Evolutionary conservation across 2,329 filamentous ascomycete genomes (phyloP).

Genomic region (Clonostachys chloroleuca): DNA sequence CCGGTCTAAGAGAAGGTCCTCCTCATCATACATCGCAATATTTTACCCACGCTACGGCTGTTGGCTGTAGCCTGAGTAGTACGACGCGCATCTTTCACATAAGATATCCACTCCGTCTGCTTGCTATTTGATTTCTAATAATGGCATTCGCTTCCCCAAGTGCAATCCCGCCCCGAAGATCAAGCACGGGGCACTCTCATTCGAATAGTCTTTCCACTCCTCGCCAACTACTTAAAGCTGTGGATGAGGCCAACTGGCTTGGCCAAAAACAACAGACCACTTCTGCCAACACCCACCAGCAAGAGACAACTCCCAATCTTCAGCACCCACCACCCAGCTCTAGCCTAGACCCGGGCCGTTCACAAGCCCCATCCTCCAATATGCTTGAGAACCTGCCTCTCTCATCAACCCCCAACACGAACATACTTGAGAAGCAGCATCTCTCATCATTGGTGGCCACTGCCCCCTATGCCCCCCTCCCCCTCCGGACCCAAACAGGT

Average conservation of each 20-base stretch:
- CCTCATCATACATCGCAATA: no score
- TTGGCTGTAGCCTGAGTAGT: no score
- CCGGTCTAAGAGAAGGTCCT: no score
- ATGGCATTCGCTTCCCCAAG: constrained; percentile 38
- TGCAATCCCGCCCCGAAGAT: constrained; percentile 69
- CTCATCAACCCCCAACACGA: background rate
- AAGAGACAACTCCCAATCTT: background rate
- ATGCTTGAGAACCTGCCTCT: background rate
- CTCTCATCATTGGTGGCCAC: constrained; percentile 26
- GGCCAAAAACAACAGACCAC: constrained; percentile 24
- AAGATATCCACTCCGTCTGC: no score
- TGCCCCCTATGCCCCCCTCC: constrained; percentile 33
- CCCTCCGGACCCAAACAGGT: constrained; percentile 45
- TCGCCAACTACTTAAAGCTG: constrained; percentile 39
- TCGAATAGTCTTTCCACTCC: constrained; percentile 16
- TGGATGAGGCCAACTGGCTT: constrained; percentile 61
- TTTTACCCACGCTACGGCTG: no score
- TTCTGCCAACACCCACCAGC: no score
- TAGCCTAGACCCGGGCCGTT: background rate
- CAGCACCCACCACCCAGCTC: constrained; percentile 3
- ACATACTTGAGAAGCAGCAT: constrained; percentile 18
- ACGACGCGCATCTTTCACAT: no score
- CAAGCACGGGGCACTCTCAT: constrained; percentile 33
- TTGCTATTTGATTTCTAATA: no score
- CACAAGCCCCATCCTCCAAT: background rate